Conservation (phyloP, 2,329 filamentous ascomycete genomes). For the Alternaria metachromatica region DNA sequence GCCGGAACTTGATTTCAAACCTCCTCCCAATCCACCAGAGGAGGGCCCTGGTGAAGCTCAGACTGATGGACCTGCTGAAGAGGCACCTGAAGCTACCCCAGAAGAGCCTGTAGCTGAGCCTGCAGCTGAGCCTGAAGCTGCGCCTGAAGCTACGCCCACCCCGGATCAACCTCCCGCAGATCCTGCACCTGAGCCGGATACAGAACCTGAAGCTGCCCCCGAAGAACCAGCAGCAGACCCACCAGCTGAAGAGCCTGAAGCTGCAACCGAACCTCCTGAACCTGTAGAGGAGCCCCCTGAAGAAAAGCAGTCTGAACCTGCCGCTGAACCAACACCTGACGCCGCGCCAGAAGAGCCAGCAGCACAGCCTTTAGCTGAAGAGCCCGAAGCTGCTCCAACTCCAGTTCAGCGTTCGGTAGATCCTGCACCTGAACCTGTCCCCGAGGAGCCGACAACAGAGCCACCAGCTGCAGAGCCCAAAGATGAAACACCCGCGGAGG, state of each 20-base stretch:
- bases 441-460: neutral
- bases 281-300: neutral
- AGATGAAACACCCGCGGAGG: neutral
- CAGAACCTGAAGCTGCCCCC: neutral
- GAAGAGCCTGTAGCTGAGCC: constrained; percentile 8
- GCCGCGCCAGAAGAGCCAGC: neutral
- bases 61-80: constrained; percentile 9
- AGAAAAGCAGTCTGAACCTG: neutral
- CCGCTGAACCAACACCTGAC: neutral
- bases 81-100: constrained; percentile 2
- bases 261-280: neutral
- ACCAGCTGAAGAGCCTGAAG: neutral
- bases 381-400: neutral
- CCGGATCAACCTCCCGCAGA: neutral
- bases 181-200: neutral
- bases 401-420: neutral
- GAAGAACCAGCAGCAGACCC: neutral
- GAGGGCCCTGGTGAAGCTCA: neutral
- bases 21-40: neutral
- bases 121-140: neutral
- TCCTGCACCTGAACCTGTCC: neutral
- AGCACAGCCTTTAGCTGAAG: neutral
- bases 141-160: neutral
- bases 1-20: neutral
- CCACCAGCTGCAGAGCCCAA: neutral